Evolutionary conservation across 2,329 filamentous ascomycete genomes (phyloP).

Genomic region (Penicillium aurantiogriseum): DNA sequence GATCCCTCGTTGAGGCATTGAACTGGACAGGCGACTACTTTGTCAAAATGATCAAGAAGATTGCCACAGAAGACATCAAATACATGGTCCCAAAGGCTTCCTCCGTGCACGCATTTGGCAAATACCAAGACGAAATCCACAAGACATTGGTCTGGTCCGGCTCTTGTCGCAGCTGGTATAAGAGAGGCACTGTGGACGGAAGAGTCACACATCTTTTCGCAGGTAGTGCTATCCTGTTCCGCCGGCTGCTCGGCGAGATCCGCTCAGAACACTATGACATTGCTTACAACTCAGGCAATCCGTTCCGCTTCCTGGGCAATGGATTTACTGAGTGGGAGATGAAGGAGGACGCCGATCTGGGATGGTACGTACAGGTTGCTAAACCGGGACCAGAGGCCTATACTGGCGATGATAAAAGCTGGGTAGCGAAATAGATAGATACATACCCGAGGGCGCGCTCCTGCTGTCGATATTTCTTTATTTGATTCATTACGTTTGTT

Average conservation of each 20-base stretch:
- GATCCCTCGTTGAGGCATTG: conserved; percentile 24
- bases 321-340: conserved; percentile 10
- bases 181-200: conserved; percentile 45
- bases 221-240: conserved; percentile 43
- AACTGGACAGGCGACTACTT: conserved; percentile 32
- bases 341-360: conserved; percentile 17
- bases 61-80: conserved; percentile 32
- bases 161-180: conserved; percentile 56
- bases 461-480: not conserved
- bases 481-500: not conserved
- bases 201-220: conserved; percentile 49
- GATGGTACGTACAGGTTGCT: conserved; percentile 5
- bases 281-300: conserved; percentile 32
- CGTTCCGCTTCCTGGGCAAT: conserved; percentile 9
- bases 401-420: not conserved
- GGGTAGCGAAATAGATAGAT: not conserved
- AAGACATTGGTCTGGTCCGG: conserved; percentile 32
- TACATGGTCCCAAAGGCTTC: conserved; percentile 37
- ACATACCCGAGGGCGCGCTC: too few relatives aligned
- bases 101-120: conserved; percentile 46
- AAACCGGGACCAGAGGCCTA: not conserved
- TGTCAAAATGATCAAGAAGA: conserved; percentile 33
- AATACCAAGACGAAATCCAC: conserved; percentile 51
- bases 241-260: conserved; percentile 26
- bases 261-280: conserved; percentile 52